Evolutionary conservation across 148 eudicot genomes (phyloP), one percentile per base, ranked within the genome.

Genomic region (Diospyros lotus): DNA sequence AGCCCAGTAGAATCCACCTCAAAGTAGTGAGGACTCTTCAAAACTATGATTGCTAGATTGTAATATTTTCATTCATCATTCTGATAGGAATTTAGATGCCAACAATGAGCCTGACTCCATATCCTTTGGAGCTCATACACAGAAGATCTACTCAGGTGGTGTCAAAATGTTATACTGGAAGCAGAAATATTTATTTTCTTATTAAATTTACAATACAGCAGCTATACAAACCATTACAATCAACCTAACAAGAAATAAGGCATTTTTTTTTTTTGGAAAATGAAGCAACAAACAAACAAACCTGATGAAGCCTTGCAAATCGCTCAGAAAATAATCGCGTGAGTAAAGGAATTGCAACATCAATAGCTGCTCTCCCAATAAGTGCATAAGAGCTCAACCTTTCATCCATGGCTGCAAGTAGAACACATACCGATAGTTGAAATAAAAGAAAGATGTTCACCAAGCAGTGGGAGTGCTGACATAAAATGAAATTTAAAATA

Each of bases 341-440:
- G 72, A 96, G 90, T 52, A 96, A 82, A 66, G 98, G 94, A 79
- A 89, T 67, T 69, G 97, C 80, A 41, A 77, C 72, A 75, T 86
- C 93, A 77, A 87, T 79, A 72, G 98, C 87, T 76, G 97, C 92
- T 75, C 98, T 86, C 48, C 95, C 99, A 74, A 96, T 91, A 74
- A 91, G 93, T 72, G 90, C 99, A 80, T 96, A 96, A 18, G 94
- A 93, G 78, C 90, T 89, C 76, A 96, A 82, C 82, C 99, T 93
- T 86, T 96, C 99, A 84, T 96, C 99, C 99, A 96, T 91, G 68
- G 88, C 99, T 96, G 83, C 75, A 79, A 81, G 78, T 18, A 69
- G 39, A 68, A 71, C 13, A 68, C 1, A 68, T 40, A 53, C 15
- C 54, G 43, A 77, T 58, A 28, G 40, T 44, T 11, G 44, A 68